Base-by-base conservation (phyloP, 192 early-diverging fungal genomes). In the Entomortierella lignicola region DNA sequence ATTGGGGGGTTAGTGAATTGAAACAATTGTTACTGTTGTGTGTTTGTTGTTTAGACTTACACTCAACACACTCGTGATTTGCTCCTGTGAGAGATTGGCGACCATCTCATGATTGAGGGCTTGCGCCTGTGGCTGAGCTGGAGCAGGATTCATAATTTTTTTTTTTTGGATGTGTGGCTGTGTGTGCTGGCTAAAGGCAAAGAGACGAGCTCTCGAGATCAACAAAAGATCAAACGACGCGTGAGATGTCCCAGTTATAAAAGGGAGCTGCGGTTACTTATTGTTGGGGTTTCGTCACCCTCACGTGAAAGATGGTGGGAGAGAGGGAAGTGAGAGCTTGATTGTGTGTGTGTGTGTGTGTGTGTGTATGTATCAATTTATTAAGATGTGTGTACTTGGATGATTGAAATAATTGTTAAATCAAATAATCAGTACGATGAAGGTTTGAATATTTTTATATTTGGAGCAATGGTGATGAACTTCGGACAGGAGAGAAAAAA, bases 41-140 rank as follows among this genome's bases (percentile, higher is more conserved):
- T 43, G 2, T 11, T 44, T 44, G 18, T 60, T n/a, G 10, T 4
- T 44, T n/a, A 12, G 17, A 39, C 55, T 54, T 79, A 79, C 75
- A 55, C 61, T 63, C 42, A 79, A 53, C 20, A 79, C 67, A 17
- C 48, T 70, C 5, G 66, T 64, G 51, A 79, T 70, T 52, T 79
- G 75, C 39, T 79, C 75, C 56, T 79, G 75, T 6, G 75, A 70
- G 55, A 79, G 55, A 42, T 79, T 70, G 23, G 75, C 75, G 7
- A 79, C 75, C 37, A 69, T 58, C 47, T 79, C 75, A 41, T 64
- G 75, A 31, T 30, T 69, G 41, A 70, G 37, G 31, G 42, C 41
- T 26, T 62, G 74, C 34, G 44, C 15, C 23, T 47, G 66, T 58
- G 52, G 74, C 52, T 64, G 75, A 13, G 55, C 39, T 27, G 63